Percentiles rank a stretch among this genome's conserved stretches.
phyloP scores from a whole-genome alignment of 306 rosid species.

The Rubus parviflorus region DNA sequence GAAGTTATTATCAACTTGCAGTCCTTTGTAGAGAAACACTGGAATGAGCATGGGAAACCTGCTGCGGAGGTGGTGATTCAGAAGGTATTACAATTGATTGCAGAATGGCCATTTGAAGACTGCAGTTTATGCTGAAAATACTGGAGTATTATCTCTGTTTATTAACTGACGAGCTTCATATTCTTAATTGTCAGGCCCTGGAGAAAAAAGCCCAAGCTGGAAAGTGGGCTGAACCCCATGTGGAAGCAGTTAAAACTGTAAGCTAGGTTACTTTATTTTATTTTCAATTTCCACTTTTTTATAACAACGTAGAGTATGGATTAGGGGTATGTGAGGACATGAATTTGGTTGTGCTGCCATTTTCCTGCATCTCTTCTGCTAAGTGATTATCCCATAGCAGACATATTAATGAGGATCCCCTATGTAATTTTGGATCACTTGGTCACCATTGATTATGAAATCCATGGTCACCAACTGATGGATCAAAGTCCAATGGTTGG shows the following conservation, averaged over 20 bases:
- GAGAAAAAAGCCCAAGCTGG: conserved; percentile 73
- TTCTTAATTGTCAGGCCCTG: conserved; percentile 49
- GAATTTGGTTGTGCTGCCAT: neutral
- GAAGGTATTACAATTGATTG: conserved; percentile 56
- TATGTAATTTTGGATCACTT: too few species aligned
- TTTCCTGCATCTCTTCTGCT: neutral
- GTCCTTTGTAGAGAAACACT: conserved; percentile 51
- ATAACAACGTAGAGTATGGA: neutral
- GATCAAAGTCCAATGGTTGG: too few species aligned
- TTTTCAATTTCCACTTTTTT: conserved; percentile 24
- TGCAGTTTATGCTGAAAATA: conserved; percentile 1
- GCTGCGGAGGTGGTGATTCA: conserved; percentile 49
- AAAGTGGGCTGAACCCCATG: conserved; percentile 92
- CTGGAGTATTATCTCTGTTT: neutral
- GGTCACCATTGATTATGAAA: too few species aligned
- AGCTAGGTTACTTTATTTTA: conserved; percentile 30
- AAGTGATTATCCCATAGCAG: neutral
- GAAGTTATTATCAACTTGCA: conserved; percentile 33
- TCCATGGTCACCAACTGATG: too few species aligned
- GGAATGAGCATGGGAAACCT: conserved; percentile 86
- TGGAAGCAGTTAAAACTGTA: conserved; percentile 73
- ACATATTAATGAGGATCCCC: too few species aligned
- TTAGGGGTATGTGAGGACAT: neutral
- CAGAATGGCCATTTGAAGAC: conserved; percentile 20
- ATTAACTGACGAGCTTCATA: conserved; percentile 10